These are phyloP conservation scores for Paecilomyces sp. DNA, from an alignment of 2,329 filamentous ascomycete species.

Conservation along the genomic window DNA sequence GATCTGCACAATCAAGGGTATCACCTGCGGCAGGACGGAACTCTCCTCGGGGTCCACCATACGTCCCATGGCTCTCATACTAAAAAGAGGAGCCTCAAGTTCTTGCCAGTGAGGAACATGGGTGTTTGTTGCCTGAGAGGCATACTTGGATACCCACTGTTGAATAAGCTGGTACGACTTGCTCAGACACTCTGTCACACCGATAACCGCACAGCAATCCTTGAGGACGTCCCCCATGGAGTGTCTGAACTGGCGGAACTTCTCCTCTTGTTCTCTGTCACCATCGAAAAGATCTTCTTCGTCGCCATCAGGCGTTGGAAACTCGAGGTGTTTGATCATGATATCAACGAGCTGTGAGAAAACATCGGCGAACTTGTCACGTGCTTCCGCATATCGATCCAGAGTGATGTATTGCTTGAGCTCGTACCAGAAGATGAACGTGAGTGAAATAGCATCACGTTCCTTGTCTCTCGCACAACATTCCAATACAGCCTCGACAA, in stretches of 20 bases:
- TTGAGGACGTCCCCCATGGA: conserved; percentile 97
- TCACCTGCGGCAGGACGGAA: conserved; percentile 81
- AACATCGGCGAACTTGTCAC: conserved; percentile 68
- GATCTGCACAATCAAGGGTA: conserved; percentile 88
- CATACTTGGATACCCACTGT: conserved; percentile 79
- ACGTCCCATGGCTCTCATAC: conserved; percentile 89
- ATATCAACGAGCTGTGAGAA: conserved; percentile 89
- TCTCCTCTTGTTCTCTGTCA: conserved; percentile 91
- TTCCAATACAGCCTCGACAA: conserved; percentile 89
- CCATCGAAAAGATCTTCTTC: conserved; percentile 87
- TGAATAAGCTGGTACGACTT: conserved; percentile 86
- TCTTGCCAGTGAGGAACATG: conserved; percentile 93
- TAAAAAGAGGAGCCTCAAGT: conserved; percentile 89
- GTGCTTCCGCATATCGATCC: conserved; percentile 79
- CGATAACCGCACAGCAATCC: conserved; percentile 93
- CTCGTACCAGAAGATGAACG: conserved; percentile 97
- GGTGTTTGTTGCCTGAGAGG: conserved; percentile 62
- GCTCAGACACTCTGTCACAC: conserved; percentile 78
- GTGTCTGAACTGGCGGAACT: conserved; percentile 93
- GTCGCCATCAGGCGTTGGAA: conserved; percentile 68
- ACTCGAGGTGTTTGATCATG: conserved; percentile 84
- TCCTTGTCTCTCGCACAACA: conserved; percentile 83
- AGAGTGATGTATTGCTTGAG: conserved; percentile 92
- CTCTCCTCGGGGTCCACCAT: conserved; percentile 90
- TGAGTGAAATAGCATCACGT: conserved; percentile 83